Conservation (phyloP, 805 yeast species). For the Scheffersomyces amazonensis region DNA sequence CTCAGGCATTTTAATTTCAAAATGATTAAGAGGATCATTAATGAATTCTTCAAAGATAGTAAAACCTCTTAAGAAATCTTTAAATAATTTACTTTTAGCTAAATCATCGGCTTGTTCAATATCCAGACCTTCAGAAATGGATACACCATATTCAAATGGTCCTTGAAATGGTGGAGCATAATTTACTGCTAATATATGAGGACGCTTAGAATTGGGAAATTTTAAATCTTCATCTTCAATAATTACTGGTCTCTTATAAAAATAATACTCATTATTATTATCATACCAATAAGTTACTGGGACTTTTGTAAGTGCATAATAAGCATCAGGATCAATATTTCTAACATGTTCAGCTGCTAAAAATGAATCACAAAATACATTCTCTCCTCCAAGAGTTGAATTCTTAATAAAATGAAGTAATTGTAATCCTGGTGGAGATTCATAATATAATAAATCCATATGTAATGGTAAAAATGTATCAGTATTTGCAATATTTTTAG, state of each 20-base stretch:
- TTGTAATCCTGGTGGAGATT: conserved; percentile 80
- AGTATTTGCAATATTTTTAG: conserved; percentile 71
- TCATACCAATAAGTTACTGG: conserved; percentile 71
- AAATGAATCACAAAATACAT: conserved; percentile 67
- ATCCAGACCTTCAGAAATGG: conserved; percentile 24
- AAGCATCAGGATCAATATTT: conserved; percentile 58
- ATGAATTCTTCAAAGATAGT: conserved; percentile 58
- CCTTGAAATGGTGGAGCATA: conserved; percentile 86
- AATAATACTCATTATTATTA: conserved; percentile 60
- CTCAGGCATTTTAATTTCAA: conserved; percentile 51
- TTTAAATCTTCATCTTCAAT: conserved; percentile 43
- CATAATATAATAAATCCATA: conserved; percentile 74
- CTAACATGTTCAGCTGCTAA: conserved; percentile 58
- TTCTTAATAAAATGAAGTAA: conserved; percentile 59
- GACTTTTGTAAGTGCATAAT: conserved; percentile 54
- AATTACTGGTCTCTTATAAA: conserved; percentile 58
- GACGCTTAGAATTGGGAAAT: conserved; percentile 12
- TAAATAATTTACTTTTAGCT: conserved; percentile 33
- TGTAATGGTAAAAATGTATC: conserved; percentile 64
- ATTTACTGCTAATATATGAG: conserved; percentile 53
- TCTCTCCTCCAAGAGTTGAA: conserved; percentile 63
- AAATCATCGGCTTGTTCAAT: conserved; percentile 32
- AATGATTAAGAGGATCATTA: conserved; percentile 51
- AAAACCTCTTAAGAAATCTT: conserved; percentile 59
- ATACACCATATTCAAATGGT: conserved; percentile 62